Evolutionary conservation across 768 basidiomycete species (phyloP).

Genomic region (Panaeolus cyanescens): DNA sequence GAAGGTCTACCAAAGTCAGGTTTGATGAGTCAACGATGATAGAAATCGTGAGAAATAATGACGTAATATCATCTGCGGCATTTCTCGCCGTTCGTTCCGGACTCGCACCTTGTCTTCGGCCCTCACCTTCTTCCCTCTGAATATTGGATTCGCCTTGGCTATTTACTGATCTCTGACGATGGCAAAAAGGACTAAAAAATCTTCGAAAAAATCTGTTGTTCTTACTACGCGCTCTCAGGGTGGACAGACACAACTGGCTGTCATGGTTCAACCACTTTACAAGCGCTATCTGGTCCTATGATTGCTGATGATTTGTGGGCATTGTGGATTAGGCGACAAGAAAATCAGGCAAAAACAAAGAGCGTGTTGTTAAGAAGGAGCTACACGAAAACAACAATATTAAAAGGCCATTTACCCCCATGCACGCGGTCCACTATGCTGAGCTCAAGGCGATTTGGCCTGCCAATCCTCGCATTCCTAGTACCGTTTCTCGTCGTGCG

Average conservation of each 20-base stretch:
- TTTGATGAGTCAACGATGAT: no score
- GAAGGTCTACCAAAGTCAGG: no score
- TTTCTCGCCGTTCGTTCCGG: neutral
- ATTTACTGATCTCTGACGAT: neutral
- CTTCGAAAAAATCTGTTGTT: neutral
- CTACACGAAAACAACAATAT: neutral
- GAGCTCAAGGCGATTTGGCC: constrained; percentile 40
- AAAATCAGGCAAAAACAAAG: neutral
- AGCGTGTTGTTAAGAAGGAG: neutral
- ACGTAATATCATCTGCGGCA: neutral
- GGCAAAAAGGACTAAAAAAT: neutral
- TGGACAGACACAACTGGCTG: neutral
- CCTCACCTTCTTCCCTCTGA: neutral
- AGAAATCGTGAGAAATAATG: neutral
- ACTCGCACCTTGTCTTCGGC: neutral
- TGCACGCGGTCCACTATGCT: constrained; percentile 27
- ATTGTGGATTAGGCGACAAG: neutral
- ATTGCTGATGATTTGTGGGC: neutral
- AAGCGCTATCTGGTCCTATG: no score
- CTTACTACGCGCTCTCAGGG: neutral
- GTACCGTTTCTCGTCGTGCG: constrained; percentile 34
- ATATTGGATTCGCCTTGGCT: neutral
- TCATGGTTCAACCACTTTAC: neutral
- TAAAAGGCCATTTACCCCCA: constrained; percentile 8
- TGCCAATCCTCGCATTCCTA: constrained; percentile 36